Percentiles rank a stretch among this genome's conserved stretches.
Conservation (phyloP, 306 rosid genomes). For the Castanea crenata region DNA sequence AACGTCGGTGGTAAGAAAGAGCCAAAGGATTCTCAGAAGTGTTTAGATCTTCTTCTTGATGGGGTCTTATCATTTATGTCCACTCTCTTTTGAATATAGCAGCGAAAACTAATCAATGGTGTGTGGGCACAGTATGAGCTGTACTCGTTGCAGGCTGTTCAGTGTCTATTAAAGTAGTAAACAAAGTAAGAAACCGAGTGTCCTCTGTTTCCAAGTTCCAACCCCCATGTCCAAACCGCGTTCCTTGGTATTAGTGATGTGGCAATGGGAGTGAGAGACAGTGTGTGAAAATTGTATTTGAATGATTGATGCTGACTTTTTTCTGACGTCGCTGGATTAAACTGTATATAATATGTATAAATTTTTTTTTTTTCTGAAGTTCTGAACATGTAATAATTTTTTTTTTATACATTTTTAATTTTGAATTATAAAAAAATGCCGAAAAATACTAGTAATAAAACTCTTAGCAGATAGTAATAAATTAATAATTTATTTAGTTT, state of each 20-base stretch:
- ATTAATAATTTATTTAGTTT: no score
- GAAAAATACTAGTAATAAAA: no score
- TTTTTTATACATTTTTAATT: no score
- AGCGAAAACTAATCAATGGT: not conserved
- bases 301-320: no score
- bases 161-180: not conserved
- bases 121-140: constrained; percentile 31
- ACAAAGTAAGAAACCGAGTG: not conserved
- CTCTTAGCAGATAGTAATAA: no score
- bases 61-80: not conserved
- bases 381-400: no score
- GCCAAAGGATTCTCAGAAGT: constrained; percentile 15
- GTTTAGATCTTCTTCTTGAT: not conserved
- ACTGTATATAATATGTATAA: no score
- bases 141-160: constrained; percentile 13
- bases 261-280: not conserved
- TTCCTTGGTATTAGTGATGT: not conserved
- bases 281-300: no score
- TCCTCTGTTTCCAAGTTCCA: not conserved
- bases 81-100: not conserved
- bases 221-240: constrained; percentile 7
- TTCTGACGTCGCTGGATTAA: not conserved
- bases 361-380: no score
- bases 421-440: no score
- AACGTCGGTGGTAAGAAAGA: constrained; percentile 30